Conservation (phyloP, 371 early-diverging fungal species). For the Conidiobolus incongruus region DNA sequence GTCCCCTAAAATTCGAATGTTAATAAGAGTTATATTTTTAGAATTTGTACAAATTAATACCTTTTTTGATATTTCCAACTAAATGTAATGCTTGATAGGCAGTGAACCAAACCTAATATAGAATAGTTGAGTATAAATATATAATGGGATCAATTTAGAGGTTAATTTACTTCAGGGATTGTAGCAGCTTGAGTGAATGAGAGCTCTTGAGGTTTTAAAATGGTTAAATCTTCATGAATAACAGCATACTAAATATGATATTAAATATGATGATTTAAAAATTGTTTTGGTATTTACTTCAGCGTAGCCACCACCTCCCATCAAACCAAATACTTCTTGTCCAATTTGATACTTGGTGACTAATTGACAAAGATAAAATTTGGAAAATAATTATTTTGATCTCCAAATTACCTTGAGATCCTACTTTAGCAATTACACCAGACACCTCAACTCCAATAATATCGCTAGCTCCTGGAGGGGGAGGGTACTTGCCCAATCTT, state of each 20-base stretch:
- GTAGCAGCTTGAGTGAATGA: conserved; percentile 41
- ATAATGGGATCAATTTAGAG: conserved; percentile 12
- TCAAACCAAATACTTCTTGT: conserved; percentile 45
- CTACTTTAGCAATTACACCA: conserved; percentile 30
- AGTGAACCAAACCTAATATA: conserved; percentile 32
- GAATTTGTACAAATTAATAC: conserved; percentile 7
- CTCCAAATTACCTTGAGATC: conserved; percentile 14
- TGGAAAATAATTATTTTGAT: neutral
- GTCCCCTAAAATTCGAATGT: conserved; percentile 8
- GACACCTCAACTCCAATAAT: conserved; percentile 57
- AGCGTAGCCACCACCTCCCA: conserved; percentile 48
- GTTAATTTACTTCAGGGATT: conserved; percentile 33
- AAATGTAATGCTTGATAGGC: conserved; percentile 49
- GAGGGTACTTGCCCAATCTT: conserved; percentile 43
- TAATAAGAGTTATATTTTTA: too few relatives aligned
- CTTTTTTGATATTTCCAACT: conserved; percentile 25
- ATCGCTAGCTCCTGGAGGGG: conserved; percentile 29
- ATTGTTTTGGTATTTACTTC: conserved; percentile 16
- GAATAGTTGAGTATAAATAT: conserved; percentile 10
- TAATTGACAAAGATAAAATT: conserved; percentile 7
- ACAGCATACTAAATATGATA: conserved; percentile 23
- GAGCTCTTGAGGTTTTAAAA: conserved; percentile 27
- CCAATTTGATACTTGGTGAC: conserved; percentile 24
- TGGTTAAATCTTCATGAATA: conserved; percentile 28
- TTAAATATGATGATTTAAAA: neutral